phyloP scores from a whole-genome alignment of 1,139 yeast species.

The Kodamaea ohmeri region DNA sequence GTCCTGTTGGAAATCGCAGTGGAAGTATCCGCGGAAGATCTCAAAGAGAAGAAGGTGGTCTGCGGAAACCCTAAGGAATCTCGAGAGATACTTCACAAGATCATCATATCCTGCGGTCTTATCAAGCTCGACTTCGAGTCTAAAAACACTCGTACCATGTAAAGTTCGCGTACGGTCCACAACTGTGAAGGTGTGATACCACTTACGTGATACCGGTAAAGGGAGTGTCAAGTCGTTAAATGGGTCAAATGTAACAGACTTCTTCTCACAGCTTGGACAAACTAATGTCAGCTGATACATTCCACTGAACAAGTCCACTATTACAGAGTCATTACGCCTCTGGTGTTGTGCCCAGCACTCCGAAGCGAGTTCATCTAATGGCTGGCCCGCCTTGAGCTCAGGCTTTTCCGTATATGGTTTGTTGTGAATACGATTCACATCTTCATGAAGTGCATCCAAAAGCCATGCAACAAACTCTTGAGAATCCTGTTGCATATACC shows the following conservation, averaged over 20 bases:
- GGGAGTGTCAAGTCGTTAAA: slow-evolving; percentile 89
- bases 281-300: slow-evolving; percentile 83
- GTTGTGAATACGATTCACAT: slow-evolving; percentile 72
- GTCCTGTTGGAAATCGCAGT: slow-evolving; percentile 63
- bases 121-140: slow-evolving; percentile 67
- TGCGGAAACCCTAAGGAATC: slow-evolving; percentile 44
- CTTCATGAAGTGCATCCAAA: slow-evolving; percentile 91
- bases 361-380: slow-evolving; percentile 61
- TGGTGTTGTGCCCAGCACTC: slow-evolving; percentile 82
- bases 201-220: slow-evolving; percentile 70
- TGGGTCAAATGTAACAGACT: slow-evolving; percentile 92
- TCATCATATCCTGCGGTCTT: slow-evolving; percentile 66
- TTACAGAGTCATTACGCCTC: slow-evolving; percentile 78
- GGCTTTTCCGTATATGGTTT: slow-evolving; percentile 93
- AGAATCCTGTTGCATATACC: slow-evolving; percentile 91
- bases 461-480: slow-evolving; percentile 91
- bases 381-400: slow-evolving; percentile 63
- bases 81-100: slow-evolving; percentile 58
- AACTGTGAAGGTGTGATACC: slow-evolving; percentile 66
- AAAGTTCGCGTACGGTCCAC: slow-evolving; percentile 57
- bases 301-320: slow-evolving; percentile 86
- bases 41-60: slow-evolving; percentile 62
- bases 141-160: slow-evolving; percentile 20
- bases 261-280: slow-evolving; percentile 80
- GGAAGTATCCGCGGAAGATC: slow-evolving; percentile 66